Evolutionary conservation across 768 basidiomycete genomes (phyloP), one percentile per base, ranked within the genome.

Genomic region (Crucibulum laeve): DNA sequence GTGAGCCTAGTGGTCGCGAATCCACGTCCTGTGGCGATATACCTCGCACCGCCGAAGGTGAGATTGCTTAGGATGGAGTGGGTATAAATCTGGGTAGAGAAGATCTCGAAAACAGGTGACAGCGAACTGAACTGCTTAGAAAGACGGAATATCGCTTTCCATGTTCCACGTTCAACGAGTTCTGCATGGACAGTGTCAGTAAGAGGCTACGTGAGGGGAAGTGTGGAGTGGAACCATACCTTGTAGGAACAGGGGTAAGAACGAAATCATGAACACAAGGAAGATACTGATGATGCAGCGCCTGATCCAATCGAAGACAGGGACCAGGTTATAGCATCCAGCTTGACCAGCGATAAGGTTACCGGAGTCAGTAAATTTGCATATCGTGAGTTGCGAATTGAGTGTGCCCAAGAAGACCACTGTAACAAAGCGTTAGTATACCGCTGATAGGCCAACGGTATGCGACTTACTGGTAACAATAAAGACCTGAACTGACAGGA

Each of bases 11-110:
- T 89, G 4, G 95, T 98, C 21, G 96, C 96, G 59, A 99, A 99
- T 30, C 96, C 96, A 77, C 96, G 90, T 38, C 96, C 96, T 18
- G 95, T 99, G 13, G 96, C 93, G 52, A 99, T 99, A 67, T 98
- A 99, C 40, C 96, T 82, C 35, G 96, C 96, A 38, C 96, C 96
- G 65, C 96, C 96, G 47, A 96, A 97, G 4, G 91, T 95, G 68
- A 99, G 69, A 65, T 99, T 95, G 65, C 84, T 95, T 50, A 96
- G 71, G 63, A 99, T 97, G 21, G 96, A 98, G 59, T 98, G 91
- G 36, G 93, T 93, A 62, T 91, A 94, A 56, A 99, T 97, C 64
- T 98, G 95, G 1, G 96, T 99, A 11, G 91, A 87, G 70, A 98
- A 99, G 49, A 99, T 87, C 62, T 99, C 96, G 63, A 99, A 99